Percentiles rank a stretch among this genome's conserved stretches.
Conservation (phyloP, 495 filamentous ascomycete genomes). For the Xylaria telfairii region DNA sequence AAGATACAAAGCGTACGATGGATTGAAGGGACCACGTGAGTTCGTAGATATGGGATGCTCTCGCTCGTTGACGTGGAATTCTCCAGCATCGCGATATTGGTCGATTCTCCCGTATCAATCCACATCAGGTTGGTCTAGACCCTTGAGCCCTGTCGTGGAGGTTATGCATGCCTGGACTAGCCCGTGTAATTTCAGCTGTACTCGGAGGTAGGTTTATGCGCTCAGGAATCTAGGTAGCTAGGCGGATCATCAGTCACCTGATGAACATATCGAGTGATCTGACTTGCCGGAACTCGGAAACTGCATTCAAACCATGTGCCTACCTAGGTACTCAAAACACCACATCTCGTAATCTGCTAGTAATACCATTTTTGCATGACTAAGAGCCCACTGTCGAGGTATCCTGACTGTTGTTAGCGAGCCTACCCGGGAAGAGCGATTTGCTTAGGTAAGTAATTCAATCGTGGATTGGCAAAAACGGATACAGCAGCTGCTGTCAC, state of each 20-base stretch:
- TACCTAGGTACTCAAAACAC: too few relatives aligned
- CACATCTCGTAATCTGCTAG: background rate
- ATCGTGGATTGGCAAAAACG: background rate
- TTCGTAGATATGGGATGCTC: background rate
- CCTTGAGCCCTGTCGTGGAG: conserved; percentile 8
- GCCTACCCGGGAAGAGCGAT: background rate
- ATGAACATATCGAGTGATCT: background rate
- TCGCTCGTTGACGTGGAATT: background rate
- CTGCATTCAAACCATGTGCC: background rate
- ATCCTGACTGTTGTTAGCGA: background rate
- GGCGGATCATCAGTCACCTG: background rate
- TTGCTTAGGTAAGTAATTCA: background rate
- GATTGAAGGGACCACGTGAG: background rate
- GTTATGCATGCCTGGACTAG: background rate
- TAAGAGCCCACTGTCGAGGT: background rate
- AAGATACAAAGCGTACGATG: background rate
- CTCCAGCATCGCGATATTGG: background rate
- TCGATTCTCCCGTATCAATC: background rate
- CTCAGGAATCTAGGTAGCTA: background rate
- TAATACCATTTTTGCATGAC: background rate
- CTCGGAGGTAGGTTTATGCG: background rate
- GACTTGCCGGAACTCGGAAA: background rate
- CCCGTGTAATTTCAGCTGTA: background rate
- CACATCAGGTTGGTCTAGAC: conserved; percentile 1
- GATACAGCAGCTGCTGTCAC: background rate